A percentile compares a stretch with the other conserved stretches of the same genome.
Evolutionary conservation across 108 stramenopile species (phyloP).

Genomic region (Asterionellopsis glacialis): DNA sequence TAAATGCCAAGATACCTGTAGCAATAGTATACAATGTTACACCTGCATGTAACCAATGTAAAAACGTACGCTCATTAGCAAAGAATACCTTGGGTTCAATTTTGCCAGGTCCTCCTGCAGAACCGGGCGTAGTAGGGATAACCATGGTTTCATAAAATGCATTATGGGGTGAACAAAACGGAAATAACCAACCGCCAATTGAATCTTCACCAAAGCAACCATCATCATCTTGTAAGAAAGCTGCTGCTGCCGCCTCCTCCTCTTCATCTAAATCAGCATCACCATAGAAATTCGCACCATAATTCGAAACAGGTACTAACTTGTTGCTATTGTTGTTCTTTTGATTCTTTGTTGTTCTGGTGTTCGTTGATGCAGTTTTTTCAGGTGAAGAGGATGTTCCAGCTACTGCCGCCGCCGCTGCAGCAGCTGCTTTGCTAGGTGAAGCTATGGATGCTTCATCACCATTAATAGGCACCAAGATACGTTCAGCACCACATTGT

Average conservation of each 20-base stretch:
- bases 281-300: conserved; percentile 31
- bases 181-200: conserved; percentile 50
- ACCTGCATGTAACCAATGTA: conserved; percentile 91
- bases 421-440: too few relatives aligned
- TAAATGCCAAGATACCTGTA: conserved; percentile 77
- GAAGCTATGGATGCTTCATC: conserved; percentile 3
- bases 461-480: conserved; percentile 49
- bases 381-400: too few relatives aligned
- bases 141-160: conserved; percentile 36
- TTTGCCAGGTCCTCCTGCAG: conserved; percentile 41
- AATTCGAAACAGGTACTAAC: background rate
- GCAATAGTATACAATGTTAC: conserved; percentile 79
- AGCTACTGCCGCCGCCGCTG: too few relatives aligned
- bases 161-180: conserved; percentile 71
- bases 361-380: too few relatives aligned
- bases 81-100: conserved; percentile 98
- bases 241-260: background rate
- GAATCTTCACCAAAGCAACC: conserved; percentile 8
- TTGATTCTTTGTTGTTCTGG: conserved; percentile 7
- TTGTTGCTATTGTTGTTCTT: too few relatives aligned
- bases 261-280: conserved; percentile 35
- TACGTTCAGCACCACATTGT: conserved; percentile 62
- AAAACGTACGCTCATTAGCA: conserved; percentile 96
- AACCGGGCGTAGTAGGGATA: conserved; percentile 62
- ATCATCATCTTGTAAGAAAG: background rate